These are phyloP conservation scores for Phytopythium montanum DNA, from an alignment of 352 stramenopile species.

Conservation along the genomic window DNA sequence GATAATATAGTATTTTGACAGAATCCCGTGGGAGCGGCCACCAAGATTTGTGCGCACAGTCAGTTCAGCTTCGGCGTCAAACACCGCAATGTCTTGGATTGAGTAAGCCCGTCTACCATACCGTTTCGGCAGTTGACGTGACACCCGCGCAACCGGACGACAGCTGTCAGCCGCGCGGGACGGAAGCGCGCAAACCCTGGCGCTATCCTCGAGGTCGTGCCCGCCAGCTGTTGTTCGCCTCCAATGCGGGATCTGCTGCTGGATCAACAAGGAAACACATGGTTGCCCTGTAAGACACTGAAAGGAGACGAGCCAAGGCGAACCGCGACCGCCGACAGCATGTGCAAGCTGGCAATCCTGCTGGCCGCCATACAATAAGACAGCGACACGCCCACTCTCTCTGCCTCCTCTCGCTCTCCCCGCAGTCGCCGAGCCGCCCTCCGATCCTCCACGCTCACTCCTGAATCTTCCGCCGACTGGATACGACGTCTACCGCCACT, in stretches of 20 bases:
- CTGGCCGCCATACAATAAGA: background rate
- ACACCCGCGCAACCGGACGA: constrained; percentile 1
- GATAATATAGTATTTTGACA: too few species aligned
- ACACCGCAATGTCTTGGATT: background rate
- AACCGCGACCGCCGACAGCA: background rate
- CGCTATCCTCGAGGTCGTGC: constrained; percentile 1
- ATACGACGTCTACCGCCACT: background rate
- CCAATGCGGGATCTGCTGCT: background rate
- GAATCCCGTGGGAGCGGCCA: background rate
- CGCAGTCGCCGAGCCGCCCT: background rate
- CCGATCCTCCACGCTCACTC: constrained; percentile 13
- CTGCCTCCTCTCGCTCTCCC: background rate
- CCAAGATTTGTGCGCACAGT: background rate
- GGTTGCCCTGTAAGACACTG: background rate
- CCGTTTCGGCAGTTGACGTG: background rate
- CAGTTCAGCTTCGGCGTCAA: background rate
- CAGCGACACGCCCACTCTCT: constrained; percentile 2
- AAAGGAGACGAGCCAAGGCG: background rate
- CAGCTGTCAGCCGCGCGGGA: background rate
- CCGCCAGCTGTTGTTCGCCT: constrained; percentile 1
- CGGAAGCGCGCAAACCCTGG: background rate
- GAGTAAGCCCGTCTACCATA: background rate
- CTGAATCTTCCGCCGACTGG: constrained; percentile 16
- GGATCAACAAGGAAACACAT: background rate
- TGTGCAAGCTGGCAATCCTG: constrained; percentile 5